Conservation (phyloP, 2,329 filamentous ascomycete species). For the Arachnomyces sp. region DNA sequence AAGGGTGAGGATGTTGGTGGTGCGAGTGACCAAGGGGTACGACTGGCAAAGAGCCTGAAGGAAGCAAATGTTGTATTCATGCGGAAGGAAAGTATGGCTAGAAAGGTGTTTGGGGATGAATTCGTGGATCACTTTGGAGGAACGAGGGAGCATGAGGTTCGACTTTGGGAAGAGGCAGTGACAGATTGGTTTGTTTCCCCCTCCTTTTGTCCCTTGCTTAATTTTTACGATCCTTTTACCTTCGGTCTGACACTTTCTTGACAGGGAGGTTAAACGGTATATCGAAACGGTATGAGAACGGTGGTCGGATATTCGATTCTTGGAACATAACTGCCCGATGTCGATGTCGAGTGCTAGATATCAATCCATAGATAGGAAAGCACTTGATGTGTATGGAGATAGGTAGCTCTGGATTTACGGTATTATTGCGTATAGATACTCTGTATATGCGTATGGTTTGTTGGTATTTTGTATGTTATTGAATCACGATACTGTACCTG, state of each 20-base stretch:
- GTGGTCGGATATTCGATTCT: too few relatives aligned
- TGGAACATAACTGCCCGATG: too few relatives aligned
- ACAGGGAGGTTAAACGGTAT: constrained; percentile 68
- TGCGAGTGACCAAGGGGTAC: constrained; percentile 59
- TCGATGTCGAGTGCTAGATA: too few relatives aligned
- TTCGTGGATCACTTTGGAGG: constrained; percentile 96
- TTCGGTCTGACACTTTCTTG: constrained; percentile 10
- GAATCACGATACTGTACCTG: too few relatives aligned
- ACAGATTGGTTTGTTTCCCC: constrained; percentile 74
- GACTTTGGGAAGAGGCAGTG: constrained; percentile 89
- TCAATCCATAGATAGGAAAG: too few relatives aligned
- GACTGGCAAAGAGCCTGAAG: constrained; percentile 75
- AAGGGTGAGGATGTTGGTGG: constrained; percentile 78
- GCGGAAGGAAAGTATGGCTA: constrained; percentile 72
- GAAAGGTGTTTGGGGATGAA: constrained; percentile 85
- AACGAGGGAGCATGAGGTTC: constrained; percentile 82
- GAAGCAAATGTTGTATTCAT: constrained; percentile 78
- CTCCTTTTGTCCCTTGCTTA: neutral
- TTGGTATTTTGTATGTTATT: too few relatives aligned
- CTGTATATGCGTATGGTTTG: too few relatives aligned
- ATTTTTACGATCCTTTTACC: neutral
- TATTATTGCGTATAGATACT: too few relatives aligned
- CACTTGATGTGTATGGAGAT: too few relatives aligned
- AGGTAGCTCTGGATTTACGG: neutral
- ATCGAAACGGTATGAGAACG: constrained; percentile 60